phyloP scores from a whole-genome alignment of 176 grass and related monocot species.

The Areca catechu region DNA sequence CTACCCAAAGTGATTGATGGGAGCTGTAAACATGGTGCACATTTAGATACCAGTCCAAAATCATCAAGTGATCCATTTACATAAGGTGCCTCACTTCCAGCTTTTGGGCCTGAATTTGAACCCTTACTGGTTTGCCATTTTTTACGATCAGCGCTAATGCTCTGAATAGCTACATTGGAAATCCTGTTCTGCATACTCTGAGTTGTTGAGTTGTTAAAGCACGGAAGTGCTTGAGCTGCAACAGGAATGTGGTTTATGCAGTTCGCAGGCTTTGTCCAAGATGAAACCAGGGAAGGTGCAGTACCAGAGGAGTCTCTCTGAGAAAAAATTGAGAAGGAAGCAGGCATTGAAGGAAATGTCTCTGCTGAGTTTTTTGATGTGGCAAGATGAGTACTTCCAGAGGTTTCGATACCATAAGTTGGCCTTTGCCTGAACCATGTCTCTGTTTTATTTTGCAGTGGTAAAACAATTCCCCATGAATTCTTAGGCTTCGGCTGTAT shows the following conservation, averaged over 20 bases:
- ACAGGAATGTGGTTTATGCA: constrained; percentile 22
- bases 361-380: not conserved
- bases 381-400: not conserved
- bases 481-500: constrained; percentile 13
- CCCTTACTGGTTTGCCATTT: constrained; percentile 17
- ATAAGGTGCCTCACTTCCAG: not conserved
- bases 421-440: constrained; percentile 21
- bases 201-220: constrained; percentile 27
- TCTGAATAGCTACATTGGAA: constrained; percentile 21
- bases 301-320: constrained; percentile 18
- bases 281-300: constrained; percentile 22
- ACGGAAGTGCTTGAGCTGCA: constrained; percentile 30
- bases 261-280: constrained; percentile 20
- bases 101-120: not conserved
- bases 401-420: not conserved
- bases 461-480: constrained; percentile 1
- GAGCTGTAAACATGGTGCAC: constrained; percentile 15
- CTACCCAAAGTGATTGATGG: constrained; percentile 24
- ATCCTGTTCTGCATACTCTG: constrained; percentile 15
- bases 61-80: constrained; percentile 14
- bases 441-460: constrained; percentile 14
- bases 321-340: constrained; percentile 1
- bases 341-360: not conserved
- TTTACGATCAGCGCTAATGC: constrained; percentile 13
- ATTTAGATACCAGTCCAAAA: constrained; percentile 27